These are phyloP conservation scores for Populus hybrid DNA, from an alignment of 441 rosid species.

Conservation along the genomic window DNA sequence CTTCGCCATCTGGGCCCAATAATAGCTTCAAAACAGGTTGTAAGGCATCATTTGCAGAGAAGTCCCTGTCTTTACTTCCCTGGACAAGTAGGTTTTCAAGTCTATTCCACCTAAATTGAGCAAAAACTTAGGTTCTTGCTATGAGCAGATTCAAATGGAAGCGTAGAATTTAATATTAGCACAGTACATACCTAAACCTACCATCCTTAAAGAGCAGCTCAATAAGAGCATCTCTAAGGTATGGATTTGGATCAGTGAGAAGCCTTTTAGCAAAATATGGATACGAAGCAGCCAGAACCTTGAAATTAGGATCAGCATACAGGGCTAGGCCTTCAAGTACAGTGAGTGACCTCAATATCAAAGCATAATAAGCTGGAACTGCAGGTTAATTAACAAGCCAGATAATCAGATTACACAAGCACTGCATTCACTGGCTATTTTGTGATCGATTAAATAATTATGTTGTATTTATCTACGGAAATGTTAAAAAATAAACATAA, in stretches of 20 bases:
- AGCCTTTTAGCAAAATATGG: slow-evolving; percentile 99
- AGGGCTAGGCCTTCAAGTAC: slow-evolving; percentile 98
- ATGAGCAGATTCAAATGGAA: slow-evolving; percentile 8
- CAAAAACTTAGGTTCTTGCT: slow-evolving; percentile 11
- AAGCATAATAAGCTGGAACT: slow-evolving; percentile 95
- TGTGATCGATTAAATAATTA: neutral
- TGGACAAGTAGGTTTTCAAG: slow-evolving; percentile 91
- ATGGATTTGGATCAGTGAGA: slow-evolving; percentile 96
- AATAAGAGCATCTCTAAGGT: slow-evolving; percentile 92
- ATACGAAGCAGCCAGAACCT: slow-evolving; percentile 94
- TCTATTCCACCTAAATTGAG: slow-evolving; percentile 74
- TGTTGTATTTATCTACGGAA: neutral
- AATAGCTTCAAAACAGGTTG: slow-evolving; percentile 86
- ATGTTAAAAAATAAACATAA: slow-evolving; percentile 2
- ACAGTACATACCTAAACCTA: slow-evolving; percentile 58
- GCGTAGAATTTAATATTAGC: slow-evolving; percentile 6
- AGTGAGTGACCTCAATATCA: slow-evolving; percentile 92
- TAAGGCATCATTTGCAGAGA: slow-evolving; percentile 81
- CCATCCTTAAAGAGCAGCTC: slow-evolving; percentile 98
- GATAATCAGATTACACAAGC: slow-evolving; percentile 21
- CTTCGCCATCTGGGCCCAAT: slow-evolving; percentile 75
- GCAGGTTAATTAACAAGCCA: slow-evolving; percentile 31
- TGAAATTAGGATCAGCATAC: slow-evolving; percentile 89
- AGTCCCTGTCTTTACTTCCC: slow-evolving; percentile 92
- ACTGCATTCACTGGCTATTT: neutral